Evolutionary conservation across 2,329 filamentous ascomycete species (phyloP).

Genomic region (Polytolypa hystricis): DNA sequence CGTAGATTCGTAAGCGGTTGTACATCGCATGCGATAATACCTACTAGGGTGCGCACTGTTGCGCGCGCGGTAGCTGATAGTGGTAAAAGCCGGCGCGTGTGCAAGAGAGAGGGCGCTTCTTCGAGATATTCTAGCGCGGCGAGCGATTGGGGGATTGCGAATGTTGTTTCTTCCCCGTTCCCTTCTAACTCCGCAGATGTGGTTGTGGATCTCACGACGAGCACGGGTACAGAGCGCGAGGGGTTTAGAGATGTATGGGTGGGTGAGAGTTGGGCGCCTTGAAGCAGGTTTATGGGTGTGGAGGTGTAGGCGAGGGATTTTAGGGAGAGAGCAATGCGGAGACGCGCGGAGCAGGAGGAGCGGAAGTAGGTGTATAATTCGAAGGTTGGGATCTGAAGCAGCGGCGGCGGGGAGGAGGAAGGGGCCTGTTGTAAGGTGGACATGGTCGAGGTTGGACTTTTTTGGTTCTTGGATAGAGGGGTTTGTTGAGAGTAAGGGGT

Average conservation of each 20-base stretch:
- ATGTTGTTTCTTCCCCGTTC: conserved; percentile 13
- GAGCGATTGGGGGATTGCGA: conserved; percentile 46
- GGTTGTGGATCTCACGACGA: conserved; percentile 29
- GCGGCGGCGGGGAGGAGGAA: background rate
- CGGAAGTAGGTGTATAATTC: conserved; percentile 50
- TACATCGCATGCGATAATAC: conserved; percentile 46
- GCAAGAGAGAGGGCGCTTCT: conserved; percentile 36
- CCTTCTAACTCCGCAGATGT: background rate
- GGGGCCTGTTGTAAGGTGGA: no score
- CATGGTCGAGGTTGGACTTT: background rate
- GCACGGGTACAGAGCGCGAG: conserved; percentile 44
- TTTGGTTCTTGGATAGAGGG: no score
- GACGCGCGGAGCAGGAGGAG: conserved; percentile 51
- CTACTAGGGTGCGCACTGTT: conserved; percentile 41
- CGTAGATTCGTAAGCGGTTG: conserved; percentile 51
- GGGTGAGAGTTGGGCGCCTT: conserved; percentile 39
- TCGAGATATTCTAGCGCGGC: conserved; percentile 54
- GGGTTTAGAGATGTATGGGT: conserved; percentile 43
- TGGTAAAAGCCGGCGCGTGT: conserved; percentile 36
- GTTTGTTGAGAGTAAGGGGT: no score
- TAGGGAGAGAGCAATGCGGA: conserved; percentile 49
- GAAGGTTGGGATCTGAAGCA: conserved; percentile 9
- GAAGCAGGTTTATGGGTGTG: conserved; percentile 43
- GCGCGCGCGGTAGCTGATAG: conserved; percentile 32
- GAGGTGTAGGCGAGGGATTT: conserved; percentile 42